Evolutionary conservation across 192 early-diverging fungal species (phyloP), one percentile per base, ranked within the genome.

Genomic region (Coemansia furcata): DNA sequence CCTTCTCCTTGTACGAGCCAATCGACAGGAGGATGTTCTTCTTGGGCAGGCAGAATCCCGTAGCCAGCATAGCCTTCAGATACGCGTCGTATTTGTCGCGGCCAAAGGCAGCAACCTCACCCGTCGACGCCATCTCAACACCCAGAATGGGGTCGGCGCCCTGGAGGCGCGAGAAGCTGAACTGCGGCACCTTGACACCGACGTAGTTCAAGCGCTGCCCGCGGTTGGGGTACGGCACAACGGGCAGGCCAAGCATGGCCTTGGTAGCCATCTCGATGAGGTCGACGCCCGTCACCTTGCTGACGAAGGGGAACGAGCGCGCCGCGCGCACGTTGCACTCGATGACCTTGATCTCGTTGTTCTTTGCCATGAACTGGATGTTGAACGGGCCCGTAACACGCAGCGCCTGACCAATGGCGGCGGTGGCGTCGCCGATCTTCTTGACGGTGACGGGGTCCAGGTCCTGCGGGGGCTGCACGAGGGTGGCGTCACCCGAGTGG

Each of bases 361-460:
- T 92, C 87, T 98, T 99, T 77, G 94, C 95, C 85, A 99, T 97
- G 71, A 99, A 95, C 85, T 99, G 96, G 77, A 99, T 99, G 85
- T 99, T 99, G 87, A 86, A 93, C 19, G 95, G 96, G 21, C 96
- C 96, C n/a, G 97, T 99, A 17, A 98, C 91, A 59, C 97, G 92
- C 50, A 99, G 83, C 17, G 95, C 95, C 72, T 89, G 86, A 30
- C 88, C 97, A 64, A 99, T 94, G 68, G 96, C 96, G 38, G 89
- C 86, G 9, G 96, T 96, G 9, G 95, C 95, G 49, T 84, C 86
- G 69, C 94, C 94, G 62, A 98, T 93, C 86, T 96, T 96, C 66
- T 86, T 79, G 46, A 99, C 92, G 1, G 96, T 98, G 67, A 95
- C 93, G 10, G 93, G 92, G 69, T 95, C 94, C 72, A 98, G 83